These are phyloP conservation scores for Naumovozyma castellii DNA, from an alignment of 805 yeast genomes.

Conservation along the genomic window DNA sequence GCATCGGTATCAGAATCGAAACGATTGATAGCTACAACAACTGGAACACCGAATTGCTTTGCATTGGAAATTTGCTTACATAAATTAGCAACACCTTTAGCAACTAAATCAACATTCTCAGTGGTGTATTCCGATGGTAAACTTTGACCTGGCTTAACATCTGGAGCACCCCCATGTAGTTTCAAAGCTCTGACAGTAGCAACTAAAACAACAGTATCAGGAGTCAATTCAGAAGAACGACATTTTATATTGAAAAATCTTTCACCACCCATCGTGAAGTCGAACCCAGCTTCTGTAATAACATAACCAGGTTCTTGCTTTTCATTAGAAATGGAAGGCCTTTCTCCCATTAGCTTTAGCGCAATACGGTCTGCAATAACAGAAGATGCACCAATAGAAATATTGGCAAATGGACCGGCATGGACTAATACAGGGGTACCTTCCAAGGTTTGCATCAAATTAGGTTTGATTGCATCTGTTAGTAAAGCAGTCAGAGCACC, in stretches of 20 bases:
- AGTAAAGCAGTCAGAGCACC: slow-evolving; percentile 92
- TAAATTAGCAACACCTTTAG: slow-evolving; percentile 76
- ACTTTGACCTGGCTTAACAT: slow-evolving; percentile 86
- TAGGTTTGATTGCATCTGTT: slow-evolving; percentile 95
- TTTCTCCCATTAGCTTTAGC: slow-evolving; percentile 67
- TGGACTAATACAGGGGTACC: slow-evolving; percentile 97
- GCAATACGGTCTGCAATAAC: slow-evolving; percentile 91
- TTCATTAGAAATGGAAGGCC: slow-evolving; percentile 15
- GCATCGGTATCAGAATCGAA: slow-evolving; percentile 73
- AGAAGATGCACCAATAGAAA: slow-evolving; percentile 93
- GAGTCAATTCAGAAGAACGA: slow-evolving; percentile 77
- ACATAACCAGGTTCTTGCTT: slow-evolving; percentile 68
- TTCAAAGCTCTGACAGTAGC: slow-evolving; percentile 96
- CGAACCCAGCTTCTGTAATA: slow-evolving; percentile 96
- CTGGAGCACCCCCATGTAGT: slow-evolving; percentile 95
- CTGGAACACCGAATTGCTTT: slow-evolving; percentile 77
- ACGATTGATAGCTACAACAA: slow-evolving; percentile 87
- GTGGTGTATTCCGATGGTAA: slow-evolving; percentile 72
- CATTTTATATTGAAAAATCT: slow-evolving; percentile 93
- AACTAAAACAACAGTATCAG: slow-evolving; percentile 87
- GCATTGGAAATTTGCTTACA: slow-evolving; percentile 86
- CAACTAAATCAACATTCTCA: slow-evolving; percentile 72
- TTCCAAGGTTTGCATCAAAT: slow-evolving; percentile 92
- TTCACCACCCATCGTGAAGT: slow-evolving; percentile 99
- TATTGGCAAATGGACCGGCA: slow-evolving; percentile 97